Evolutionary conservation across 768 basidiomycete species (phyloP).

Genomic region (Mycena alexandri): DNA sequence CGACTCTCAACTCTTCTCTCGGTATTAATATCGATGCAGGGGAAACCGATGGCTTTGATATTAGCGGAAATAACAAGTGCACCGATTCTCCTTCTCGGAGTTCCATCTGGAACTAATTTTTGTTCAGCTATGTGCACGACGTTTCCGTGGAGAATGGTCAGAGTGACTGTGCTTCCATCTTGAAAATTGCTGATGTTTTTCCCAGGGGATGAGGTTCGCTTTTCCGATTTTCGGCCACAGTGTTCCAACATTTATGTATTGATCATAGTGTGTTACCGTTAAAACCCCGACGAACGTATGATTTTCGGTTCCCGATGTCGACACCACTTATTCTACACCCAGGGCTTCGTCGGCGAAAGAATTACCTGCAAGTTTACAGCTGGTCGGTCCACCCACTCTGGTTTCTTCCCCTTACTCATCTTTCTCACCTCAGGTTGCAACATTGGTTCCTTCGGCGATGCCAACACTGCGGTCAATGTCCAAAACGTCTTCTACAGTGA

Average conservation of each 20-base stretch:
- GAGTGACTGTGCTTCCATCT: background rate
- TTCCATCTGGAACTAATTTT: background rate
- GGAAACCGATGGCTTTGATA: slow-evolving; percentile 44
- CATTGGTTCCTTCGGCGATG: slow-evolving; percentile 41
- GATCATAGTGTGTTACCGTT: slow-evolving; percentile 48
- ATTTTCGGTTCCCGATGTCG: background rate
- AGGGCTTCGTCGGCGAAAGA: slow-evolving; percentile 38
- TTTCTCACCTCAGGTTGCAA: slow-evolving; percentile 31
- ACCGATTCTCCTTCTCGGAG: background rate
- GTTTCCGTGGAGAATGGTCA: slow-evolving; percentile 48
- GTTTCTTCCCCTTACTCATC: too few relatives aligned
- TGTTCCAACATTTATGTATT: background rate
- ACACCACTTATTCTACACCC: background rate
- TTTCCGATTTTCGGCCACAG: background rate
- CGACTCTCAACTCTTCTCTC: background rate
- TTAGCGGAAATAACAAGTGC: slow-evolving; percentile 44
- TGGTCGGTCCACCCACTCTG: background rate
- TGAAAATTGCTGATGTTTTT: background rate
- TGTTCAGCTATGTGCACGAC: slow-evolving; percentile 46
- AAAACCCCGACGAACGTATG: slow-evolving; percentile 45
- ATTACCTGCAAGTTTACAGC: slow-evolving; percentile 40
- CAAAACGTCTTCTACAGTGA: slow-evolving; percentile 42
- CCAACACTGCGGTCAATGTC: slow-evolving; percentile 36
- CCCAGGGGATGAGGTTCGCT: slow-evolving; percentile 26
- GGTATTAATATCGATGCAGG: slow-evolving; percentile 12